phyloP scores from a whole-genome alignment of 1,284 basidiomycete genomes.

The Phellinidium pouzarii region DNA sequence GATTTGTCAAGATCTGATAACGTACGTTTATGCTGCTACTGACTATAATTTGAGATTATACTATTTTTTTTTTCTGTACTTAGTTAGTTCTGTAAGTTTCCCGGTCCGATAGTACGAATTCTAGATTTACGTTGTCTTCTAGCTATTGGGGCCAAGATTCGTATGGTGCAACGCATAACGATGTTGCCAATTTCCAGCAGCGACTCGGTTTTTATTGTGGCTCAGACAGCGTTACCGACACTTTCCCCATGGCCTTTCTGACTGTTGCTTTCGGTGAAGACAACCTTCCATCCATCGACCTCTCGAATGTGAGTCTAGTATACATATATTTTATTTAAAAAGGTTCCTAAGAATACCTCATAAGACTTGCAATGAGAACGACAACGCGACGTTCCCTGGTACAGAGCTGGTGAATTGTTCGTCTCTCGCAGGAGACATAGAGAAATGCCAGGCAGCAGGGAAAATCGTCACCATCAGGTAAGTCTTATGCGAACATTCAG shows the following conservation, averaged over 20 bases:
- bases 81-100: conserved; percentile 23
- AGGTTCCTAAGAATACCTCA: neutral
- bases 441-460: conserved; percentile 54
- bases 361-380: conserved; percentile 43
- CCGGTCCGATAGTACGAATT: neutral
- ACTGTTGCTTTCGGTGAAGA: conserved; percentile 50
- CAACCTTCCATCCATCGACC: conserved; percentile 49
- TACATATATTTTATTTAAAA: neutral
- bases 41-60: neutral
- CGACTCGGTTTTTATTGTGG: conserved; percentile 41
- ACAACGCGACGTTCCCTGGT: conserved; percentile 42
- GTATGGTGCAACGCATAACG: conserved; percentile 45
- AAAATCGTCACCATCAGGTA: conserved; percentile 54
- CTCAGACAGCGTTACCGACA: conserved; percentile 32
- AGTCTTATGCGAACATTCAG: neutral
- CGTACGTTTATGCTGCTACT: conserved; percentile 19
- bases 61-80: too few species aligned
- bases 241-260: conserved; percentile 54
- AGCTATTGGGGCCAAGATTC: conserved; percentile 47
- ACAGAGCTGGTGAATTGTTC: conserved; percentile 51
- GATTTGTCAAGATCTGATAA: conserved; percentile 26
- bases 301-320: conserved; percentile 44
- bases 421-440: conserved; percentile 47
- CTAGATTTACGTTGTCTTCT: conserved; percentile 1
- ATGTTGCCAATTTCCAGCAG: conserved; percentile 44